Conservation (phyloP, 805 yeast species). For the Cyberlindnera samutprakarnensis region DNA sequence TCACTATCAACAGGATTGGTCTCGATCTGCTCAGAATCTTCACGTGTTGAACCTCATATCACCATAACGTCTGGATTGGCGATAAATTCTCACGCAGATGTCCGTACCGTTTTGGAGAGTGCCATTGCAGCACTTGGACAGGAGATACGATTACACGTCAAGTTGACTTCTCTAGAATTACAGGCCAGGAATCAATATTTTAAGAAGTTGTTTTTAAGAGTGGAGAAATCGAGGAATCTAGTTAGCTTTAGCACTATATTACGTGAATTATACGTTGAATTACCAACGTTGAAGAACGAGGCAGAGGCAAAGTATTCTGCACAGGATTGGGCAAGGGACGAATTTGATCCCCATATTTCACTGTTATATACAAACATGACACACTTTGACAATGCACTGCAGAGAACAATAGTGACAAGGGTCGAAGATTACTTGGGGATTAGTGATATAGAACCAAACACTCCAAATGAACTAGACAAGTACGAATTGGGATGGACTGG, state of each 20-base stretch:
- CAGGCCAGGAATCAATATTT: constrained; percentile 15
- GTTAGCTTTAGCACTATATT: constrained; percentile 37
- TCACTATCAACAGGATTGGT: constrained; percentile 57
- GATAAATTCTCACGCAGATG: constrained; percentile 45
- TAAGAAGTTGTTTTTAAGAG: constrained; percentile 17
- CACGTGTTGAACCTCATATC: constrained; percentile 66
- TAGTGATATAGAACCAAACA: constrained; percentile 8
- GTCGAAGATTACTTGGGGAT: constrained; percentile 55
- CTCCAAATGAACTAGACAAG: constrained; percentile 16
- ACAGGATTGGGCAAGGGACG: constrained; percentile 45
- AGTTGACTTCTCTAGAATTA: constrained; percentile 11
- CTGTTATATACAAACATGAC: constrained; percentile 57
- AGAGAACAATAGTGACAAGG: constrained; percentile 55
- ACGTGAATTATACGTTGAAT: constrained; percentile 47
- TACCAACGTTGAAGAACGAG: constrained; percentile 26
- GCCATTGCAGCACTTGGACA: constrained; percentile 45
- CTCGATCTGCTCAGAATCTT: constrained; percentile 68
- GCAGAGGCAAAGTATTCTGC: constrained; percentile 37
- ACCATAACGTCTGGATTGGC: constrained; percentile 61
- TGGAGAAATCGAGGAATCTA: constrained; percentile 16
- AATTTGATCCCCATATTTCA: constrained; percentile 68
- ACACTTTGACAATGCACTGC: constrained; percentile 61
- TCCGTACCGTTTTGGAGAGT: constrained; percentile 48
- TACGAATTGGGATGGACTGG: constrained; percentile 51
- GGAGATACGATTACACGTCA: constrained; percentile 7